Conservation (phyloP, 2,329 filamentous ascomycete species). For the Penicillium janthinellum region DNA sequence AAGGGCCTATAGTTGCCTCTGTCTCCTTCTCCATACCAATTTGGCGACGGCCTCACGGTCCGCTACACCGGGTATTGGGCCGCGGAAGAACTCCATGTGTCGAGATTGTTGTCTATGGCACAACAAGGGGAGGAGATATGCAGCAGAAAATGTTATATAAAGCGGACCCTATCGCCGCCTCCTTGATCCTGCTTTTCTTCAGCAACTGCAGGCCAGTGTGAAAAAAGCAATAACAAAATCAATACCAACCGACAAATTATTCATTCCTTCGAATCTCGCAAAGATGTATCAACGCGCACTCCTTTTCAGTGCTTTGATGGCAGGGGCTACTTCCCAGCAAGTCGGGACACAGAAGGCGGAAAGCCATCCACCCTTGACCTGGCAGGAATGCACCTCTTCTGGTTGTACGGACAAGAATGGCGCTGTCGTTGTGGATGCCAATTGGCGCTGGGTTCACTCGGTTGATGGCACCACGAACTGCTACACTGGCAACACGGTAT, state of each 20-base stretch:
- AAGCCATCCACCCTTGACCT: constrained; percentile 55
- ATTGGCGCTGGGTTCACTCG: constrained; percentile 62
- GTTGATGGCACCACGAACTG: constrained; percentile 56
- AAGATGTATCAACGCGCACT: constrained; percentile 35
- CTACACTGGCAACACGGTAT: constrained; percentile 54
- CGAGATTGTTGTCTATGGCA: constrained; percentile 4
- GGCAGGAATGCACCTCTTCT: constrained; percentile 55
- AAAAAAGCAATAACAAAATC: constrained; percentile 17
- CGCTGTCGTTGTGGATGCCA: constrained; percentile 58
- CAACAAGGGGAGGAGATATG: neutral
- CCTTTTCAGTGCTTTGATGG: constrained; percentile 33
- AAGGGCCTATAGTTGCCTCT: constrained; percentile 11
- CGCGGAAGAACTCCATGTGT: constrained; percentile 7
- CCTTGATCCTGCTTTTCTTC: constrained; percentile 6
- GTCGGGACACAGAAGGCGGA: constrained; percentile 33
- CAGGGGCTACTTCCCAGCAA: constrained; percentile 34
- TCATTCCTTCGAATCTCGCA: constrained; percentile 12
- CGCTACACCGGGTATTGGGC: constrained; percentile 12
- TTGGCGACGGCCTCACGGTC: constrained; percentile 23
- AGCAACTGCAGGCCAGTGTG: constrained; percentile 33
- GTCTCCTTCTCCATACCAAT: constrained; percentile 11
- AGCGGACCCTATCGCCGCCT: neutral
- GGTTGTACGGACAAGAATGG: constrained; percentile 56
- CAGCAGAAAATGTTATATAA: constrained; percentile 25
- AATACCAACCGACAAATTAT: constrained; percentile 3